Evolutionary conservation across 208 protist genomes (phyloP), one percentile per base, ranked within the genome.

Genomic region (Herpetomonas samuelpessoai): DNA sequence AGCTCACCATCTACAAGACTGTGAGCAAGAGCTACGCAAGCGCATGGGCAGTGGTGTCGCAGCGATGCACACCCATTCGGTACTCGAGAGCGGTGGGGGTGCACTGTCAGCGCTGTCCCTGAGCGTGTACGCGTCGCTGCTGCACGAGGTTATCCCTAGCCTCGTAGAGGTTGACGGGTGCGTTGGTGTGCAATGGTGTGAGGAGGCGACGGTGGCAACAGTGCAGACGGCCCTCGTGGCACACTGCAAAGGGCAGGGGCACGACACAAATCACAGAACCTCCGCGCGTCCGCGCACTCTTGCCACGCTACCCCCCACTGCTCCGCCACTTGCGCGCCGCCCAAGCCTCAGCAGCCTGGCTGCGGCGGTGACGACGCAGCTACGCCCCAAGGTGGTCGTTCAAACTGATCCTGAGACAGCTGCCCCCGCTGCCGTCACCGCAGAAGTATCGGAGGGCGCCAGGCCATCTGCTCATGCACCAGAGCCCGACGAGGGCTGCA

Each of bases 41-140:
- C 12, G 16, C 7, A 4, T 22, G 44, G 44, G 9, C 4, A 16
- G 35, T 7, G 35, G 10, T 16, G 10, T 41, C 35, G 35, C 35
- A n/a, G n/a, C n/a, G n/a, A n/a, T n/a, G n/a, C n/a, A n/a, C n/a
- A n/a, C n/a, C n/a, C n/a, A n/a, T n/a, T n/a, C n/a, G n/a, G n/a
- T n/a, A n/a, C n/a, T n/a, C n/a, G n/a, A n/a, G n/a, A n/a, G n/a
- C n/a, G n/a, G n/a, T n/a, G 10, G 22, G 63, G 53, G 62, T 69
- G 46, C 55, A 55, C 25, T 63, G 10, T 26, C 44, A 3, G n/a
- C 65, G 14, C 16, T 69, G 24, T 19, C 35, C 0, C 19, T 61
- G 22, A 65, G 68, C 30, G 26, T 86, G 19, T 86, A 81, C 51
- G 79, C 71, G 1, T 39, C 76, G 14, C 62, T 85, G 24, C n/a